Evolutionary conservation across 2,329 filamentous ascomycete genomes (phyloP).

Genomic region (Hypoxylon sp.): DNA sequence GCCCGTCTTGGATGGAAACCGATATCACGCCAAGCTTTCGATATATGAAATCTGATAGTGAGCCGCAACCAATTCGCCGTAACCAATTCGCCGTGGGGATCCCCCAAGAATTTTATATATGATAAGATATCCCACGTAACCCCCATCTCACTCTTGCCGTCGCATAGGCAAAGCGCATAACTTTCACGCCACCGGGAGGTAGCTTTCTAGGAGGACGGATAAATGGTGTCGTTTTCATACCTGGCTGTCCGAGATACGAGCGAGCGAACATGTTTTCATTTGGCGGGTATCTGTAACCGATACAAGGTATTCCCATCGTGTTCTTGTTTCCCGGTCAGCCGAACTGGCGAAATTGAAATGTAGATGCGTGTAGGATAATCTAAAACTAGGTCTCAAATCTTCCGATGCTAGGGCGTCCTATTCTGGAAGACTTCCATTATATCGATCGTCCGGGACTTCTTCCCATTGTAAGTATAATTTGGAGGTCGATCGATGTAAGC

Average conservation of each 20-base stretch:
- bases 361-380: background rate
- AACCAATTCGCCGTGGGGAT: conserved; percentile 12
- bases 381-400: conserved; percentile 7
- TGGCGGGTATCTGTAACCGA: conserved; percentile 3
- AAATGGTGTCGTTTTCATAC: background rate
- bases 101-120: conserved; percentile 37
- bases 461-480: background rate
- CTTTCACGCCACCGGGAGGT: conserved; percentile 10
- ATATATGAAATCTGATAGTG: conserved; percentile 35
- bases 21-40: conserved; percentile 42
- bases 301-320: conserved; percentile 1
- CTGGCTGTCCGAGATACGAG: background rate
- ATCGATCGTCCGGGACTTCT: conserved; percentile 8
- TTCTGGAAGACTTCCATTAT: conserved; percentile 25
- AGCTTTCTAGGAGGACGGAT: background rate
- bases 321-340: conserved; percentile 2
- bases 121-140: conserved; percentile 34
- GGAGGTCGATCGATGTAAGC: background rate
- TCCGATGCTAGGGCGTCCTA: conserved; percentile 3
- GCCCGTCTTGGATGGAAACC: conserved; percentile 15
- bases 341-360: background rate
- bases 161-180: conserved; percentile 25
- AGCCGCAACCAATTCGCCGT: conserved; percentile 29
- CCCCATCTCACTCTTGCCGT: conserved; percentile 32
- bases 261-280: background rate